Conservation (phyloP, 345 rosid species). For the Salix viminalis region DNA sequence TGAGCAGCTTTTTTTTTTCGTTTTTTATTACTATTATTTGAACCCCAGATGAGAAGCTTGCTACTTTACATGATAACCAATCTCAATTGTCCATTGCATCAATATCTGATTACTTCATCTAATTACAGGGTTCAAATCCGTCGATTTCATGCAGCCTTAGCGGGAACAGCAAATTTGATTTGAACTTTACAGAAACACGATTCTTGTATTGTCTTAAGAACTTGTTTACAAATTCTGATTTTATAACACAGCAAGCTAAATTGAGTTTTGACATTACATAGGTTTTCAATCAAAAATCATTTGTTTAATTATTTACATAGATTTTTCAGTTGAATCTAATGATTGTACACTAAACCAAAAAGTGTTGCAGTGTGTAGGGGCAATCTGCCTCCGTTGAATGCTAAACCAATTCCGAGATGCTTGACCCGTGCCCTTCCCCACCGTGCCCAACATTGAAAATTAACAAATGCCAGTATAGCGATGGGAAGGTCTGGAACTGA, state of each 20-base stretch:
- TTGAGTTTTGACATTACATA: background rate
- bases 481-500: background rate
- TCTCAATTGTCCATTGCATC: too few relatives aligned
- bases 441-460: background rate
- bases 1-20: background rate
- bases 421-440: background rate
- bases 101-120: too few relatives aligned
- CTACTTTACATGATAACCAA: too few relatives aligned
- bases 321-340: background rate
- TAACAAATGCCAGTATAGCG: background rate
- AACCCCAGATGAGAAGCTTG: too few relatives aligned
- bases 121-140: too few relatives aligned
- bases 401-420: background rate
- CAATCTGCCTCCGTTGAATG: background rate
- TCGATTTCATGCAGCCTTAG: background rate
- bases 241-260: background rate
- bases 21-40: background rate
- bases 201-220: background rate
- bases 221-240: background rate
- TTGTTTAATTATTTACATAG: background rate
- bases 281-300: background rate
- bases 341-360: background rate
- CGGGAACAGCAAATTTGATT: background rate
- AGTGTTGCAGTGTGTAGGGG: background rate
- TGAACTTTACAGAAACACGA: background rate